These are phyloP conservation scores for Mallotus japonicus DNA, from an alignment of 441 rosid species.

Conservation along the genomic window DNA sequence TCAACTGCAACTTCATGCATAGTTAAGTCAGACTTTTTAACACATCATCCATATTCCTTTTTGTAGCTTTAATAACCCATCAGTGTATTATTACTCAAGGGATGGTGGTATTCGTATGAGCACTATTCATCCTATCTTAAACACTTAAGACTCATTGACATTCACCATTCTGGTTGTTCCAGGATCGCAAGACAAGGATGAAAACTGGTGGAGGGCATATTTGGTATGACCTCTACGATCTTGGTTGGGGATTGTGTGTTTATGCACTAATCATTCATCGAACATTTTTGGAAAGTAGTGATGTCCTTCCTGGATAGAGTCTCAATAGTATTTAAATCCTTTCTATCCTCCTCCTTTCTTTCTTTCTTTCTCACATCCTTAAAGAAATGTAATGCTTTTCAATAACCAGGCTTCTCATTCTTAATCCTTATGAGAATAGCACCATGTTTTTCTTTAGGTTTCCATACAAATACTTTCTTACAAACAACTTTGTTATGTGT, in stretches of 20 bases:
- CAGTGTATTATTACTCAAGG: neutral
- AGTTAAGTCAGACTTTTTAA: neutral
- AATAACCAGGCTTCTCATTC: neutral
- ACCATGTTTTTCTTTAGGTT: neutral
- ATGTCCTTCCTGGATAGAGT: neutral
- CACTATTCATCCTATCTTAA: neutral
- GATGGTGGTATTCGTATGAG: neutral
- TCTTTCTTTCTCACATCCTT: neutral
- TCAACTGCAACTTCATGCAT: neutral
- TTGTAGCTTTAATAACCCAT: neutral
- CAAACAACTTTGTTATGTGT: neutral
- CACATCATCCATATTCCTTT: neutral
- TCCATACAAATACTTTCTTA: neutral
- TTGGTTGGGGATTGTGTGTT: neutral
- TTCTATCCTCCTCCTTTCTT: neutral
- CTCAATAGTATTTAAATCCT: neutral
- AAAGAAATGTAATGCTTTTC: neutral
- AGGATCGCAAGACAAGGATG: neutral
- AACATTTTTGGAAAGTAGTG: neutral
- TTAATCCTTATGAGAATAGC: neutral
- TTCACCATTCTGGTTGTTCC: slow-evolving; percentile 1
- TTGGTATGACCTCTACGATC: slow-evolving; percentile 10
- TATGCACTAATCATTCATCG: neutral
- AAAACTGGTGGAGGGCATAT: slow-evolving; percentile 10
- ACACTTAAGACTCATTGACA: neutral